Evolutionary conservation across 2,329 filamentous ascomycete genomes (phyloP), one percentile per base, ranked within the genome.

Genomic region (Aspergillus unguis): DNA sequence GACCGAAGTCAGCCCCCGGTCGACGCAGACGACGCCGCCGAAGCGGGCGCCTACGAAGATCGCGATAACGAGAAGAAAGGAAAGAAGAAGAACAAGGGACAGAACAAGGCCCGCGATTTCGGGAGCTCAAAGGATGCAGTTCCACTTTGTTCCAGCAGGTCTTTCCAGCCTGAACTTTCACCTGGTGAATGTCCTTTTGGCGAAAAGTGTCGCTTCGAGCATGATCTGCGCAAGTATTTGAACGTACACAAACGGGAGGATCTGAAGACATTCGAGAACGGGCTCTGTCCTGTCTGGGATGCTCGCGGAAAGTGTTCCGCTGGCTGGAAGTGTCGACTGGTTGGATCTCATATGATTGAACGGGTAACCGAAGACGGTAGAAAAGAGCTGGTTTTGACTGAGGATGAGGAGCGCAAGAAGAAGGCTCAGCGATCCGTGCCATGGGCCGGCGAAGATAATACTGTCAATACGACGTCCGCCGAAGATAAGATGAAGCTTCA

Each of bases 241-340:
- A 82, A 81, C 31, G 84, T 94, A 52, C 88, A 91, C 56, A 92
- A 92, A 59, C 84, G 90, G 41, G 84, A 84, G 55, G 90, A 97
- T 65, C 78, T 96, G 36, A 80, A 81, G 4, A 90, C 87, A 0
- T 87, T 95, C 63, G 9, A 32, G n/a, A 80, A 79, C 38, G 87
- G 89, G 5, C 78, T 86, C 56, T 99, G 94, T 65, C 92, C 92
- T 0, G 81, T 95, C 6, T 96, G 85, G 70, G 85, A 89, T 59
- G 77, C 78, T 11, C 83, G 86, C 58, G 92, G 92, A 9, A 83
- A 79, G 56, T 99, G 94, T 64, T 80, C 83, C 44, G 83, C 87
- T 10, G 94, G 94, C 5, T 99, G 92, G 92, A 95, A 92, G 69
- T 99, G 94, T 69, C 87, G 92, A 25, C 95, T 96, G 66, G 87